Percentiles rank a stretch among this genome's conserved stretches.
phyloP scores from a whole-genome alignment of 2,329 filamentous ascomycete genomes.

The Alternaria sp. region DNA sequence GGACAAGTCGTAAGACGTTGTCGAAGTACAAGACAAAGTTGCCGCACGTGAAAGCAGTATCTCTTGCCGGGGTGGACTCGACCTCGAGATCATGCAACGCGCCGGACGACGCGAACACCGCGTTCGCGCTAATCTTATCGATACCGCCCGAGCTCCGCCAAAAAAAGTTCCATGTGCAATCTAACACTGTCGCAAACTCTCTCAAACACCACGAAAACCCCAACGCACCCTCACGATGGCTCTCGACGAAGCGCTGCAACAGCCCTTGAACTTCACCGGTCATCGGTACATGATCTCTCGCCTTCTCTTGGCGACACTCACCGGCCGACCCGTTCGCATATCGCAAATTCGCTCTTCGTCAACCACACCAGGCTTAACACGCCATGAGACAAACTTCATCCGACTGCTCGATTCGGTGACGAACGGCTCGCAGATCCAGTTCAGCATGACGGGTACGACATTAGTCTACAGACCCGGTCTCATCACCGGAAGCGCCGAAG shows the following conservation, averaged over 20 bases:
- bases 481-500: slow-evolving; percentile 84
- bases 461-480: slow-evolving; percentile 91
- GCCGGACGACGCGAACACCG: slow-evolving; percentile 13
- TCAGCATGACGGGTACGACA: slow-evolving; percentile 94
- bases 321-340: slow-evolving; percentile 87
- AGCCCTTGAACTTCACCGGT: slow-evolving; percentile 77
- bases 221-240: slow-evolving; percentile 32
- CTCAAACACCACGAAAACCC: neutral
- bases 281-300: slow-evolving; percentile 85
- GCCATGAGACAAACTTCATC: slow-evolving; percentile 94
- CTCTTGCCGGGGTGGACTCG: neutral
- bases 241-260: slow-evolving; percentile 52
- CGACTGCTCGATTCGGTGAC: slow-evolving; percentile 94
- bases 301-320: slow-evolving; percentile 88
- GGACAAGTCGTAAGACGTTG: neutral
- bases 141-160: slow-evolving; percentile 18
- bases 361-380: slow-evolving; percentile 86
- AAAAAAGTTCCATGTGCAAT: slow-evolving; percentile 31
- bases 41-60: neutral
- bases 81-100: slow-evolving; percentile 7
- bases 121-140: slow-evolving; percentile 24
- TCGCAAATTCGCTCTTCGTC: slow-evolving; percentile 92
- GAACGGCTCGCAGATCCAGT: slow-evolving; percentile 93
- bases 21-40: neutral
- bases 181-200: slow-evolving; percentile 2